Base-by-base conservation (phyloP, 441 rosid species). In the Manihot esculenta region DNA sequence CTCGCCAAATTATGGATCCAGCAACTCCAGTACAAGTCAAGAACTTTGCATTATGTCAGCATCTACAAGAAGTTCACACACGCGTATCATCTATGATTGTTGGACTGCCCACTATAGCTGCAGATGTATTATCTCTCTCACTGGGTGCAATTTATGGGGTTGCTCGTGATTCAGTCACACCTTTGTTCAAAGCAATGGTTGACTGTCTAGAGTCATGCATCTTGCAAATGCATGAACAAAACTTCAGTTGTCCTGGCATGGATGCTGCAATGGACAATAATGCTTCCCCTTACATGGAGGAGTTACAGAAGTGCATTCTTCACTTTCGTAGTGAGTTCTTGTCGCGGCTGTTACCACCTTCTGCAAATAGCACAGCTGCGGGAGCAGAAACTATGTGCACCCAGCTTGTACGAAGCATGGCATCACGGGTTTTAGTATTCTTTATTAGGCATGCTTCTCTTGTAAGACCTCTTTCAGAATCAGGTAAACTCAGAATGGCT, bases 251-350 rank as follows among this genome's bases (percentile, higher is more conserved):
- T 30, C 86, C 77, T 62, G 93, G 84, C 56, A 86, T 86, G 75
- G 95, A 95, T 80, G 88, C 95, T 77, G 88, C 87, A 33, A 82
- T 88, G 86, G 98, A 95, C 82, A 89, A 84, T 79, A 91, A 89
- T 77, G 82, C 90, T 71, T 95, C 99, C 10, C 88, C 97, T 35
- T 95, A 95, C 88, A 91, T 95, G 99, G 98, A 93, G 77, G 99
- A 91, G 74, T 72, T 93, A 81, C 98, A 95, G 85, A 88, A 79
- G 79, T 84, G 85, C 72, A 85, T 91, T 62, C 93, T 91, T 68
- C 99, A 89, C 79, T 93, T 95, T 69, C 95, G 96, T 33, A 74
- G 77, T 0, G 97, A 95, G 86, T 95, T 93, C 79, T 82, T 95
- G 58, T 86, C 94, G 10, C 86, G 91, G 77, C 77, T 95, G 78